Base-by-base conservation (phyloP, 2,329 filamentous ascomycete species). In the Colletotrichum acutatum region DNA sequence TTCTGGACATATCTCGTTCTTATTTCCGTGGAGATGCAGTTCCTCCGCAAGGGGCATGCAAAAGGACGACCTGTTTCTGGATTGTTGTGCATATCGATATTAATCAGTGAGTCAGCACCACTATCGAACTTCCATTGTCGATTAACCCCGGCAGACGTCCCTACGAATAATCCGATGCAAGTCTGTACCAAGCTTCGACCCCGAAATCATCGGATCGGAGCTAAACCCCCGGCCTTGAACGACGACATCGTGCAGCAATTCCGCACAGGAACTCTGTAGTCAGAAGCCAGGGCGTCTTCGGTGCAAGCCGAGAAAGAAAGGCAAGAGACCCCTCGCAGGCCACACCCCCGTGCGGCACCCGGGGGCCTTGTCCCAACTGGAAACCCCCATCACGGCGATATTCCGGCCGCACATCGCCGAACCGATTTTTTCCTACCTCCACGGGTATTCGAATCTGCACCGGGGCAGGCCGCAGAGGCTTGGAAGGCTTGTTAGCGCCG, bases 401-500 rank as follows among this genome's bases (percentile, higher is more conserved):
- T 63, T 32, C 61, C 52, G 52, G 26, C 52, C 62, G 52, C 52
- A 28, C 62, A 65, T 65, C 62, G 62, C 62, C 62, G 62, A 57
- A 52, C 16, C 3, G 37, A 42, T 24, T 22, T 30, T 32, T n/a
- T 9, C 30, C 30, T 5, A 5, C 34, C 6, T 37, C 34, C 11
- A 49, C 59, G 37, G 26, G 24, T 19, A 49, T 16, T 30, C 61
- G 3, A 16, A 42, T n/a, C 6, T 19, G 54, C 28, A 57, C 14
- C 30, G 52, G 11, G 32, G 52, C 52, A 42, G 37, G 37, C 14
- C 14, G 37, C 37, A 16, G 52, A 54, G 19, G 42, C 37, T 8
- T 49, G 42, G 19, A 8, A n/a, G 42, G 42, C 37, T 42, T 16
- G 37, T 49, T 37, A 37, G 46, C n/a, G 19, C 46, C 46, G 46